Conservation (phyloP, 352 stramenopile genomes). For the Globisporangium rhizosaccharum region DNA sequence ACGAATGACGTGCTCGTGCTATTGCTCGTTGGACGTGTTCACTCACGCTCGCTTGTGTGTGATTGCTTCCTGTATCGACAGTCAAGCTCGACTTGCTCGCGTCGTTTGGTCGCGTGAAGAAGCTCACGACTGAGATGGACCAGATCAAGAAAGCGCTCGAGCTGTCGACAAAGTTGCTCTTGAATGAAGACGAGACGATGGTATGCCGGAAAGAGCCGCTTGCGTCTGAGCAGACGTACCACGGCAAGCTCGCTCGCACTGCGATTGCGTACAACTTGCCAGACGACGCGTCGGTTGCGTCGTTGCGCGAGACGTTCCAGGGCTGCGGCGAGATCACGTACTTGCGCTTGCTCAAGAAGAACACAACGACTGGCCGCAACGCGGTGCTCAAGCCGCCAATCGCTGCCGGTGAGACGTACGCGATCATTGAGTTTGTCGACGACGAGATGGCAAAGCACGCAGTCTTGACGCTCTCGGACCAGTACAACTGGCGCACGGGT, state of each 20-base stretch:
- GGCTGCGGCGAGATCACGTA: slow-evolving; percentile 83
- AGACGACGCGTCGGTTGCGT: slow-evolving; percentile 81
- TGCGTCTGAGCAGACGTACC: slow-evolving; percentile 75
- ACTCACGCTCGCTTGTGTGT: slow-evolving; percentile 4
- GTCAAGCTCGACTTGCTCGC: slow-evolving; percentile 82
- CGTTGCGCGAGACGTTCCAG: slow-evolving; percentile 79
- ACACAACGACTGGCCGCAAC: slow-evolving; percentile 81
- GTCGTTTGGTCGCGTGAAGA: slow-evolving; percentile 83
- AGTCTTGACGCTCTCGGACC: slow-evolving; percentile 79
- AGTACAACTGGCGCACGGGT: slow-evolving; percentile 85
- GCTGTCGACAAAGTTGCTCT: slow-evolving; percentile 78
- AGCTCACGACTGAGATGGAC: slow-evolving; percentile 79
- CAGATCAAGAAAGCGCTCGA: slow-evolving; percentile 80
- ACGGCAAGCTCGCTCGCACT: slow-evolving; percentile 79
- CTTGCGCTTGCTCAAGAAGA: slow-evolving; percentile 85
- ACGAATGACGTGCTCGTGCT: neutral
- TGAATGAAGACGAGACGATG: slow-evolving; percentile 80
- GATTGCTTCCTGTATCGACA: slow-evolving; percentile 14
- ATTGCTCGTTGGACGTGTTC: neutral
- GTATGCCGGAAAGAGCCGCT: slow-evolving; percentile 84
- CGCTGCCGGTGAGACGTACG: slow-evolving; percentile 80
- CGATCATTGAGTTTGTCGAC: slow-evolving; percentile 87
- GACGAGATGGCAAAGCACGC: slow-evolving; percentile 88
- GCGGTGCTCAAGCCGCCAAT: slow-evolving; percentile 86
- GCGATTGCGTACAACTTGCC: slow-evolving; percentile 86